These are phyloP conservation scores for Apiospora kogelbergensis DNA, from an alignment of 2,329 filamentous ascomycete species.

Conservation along the genomic window DNA sequence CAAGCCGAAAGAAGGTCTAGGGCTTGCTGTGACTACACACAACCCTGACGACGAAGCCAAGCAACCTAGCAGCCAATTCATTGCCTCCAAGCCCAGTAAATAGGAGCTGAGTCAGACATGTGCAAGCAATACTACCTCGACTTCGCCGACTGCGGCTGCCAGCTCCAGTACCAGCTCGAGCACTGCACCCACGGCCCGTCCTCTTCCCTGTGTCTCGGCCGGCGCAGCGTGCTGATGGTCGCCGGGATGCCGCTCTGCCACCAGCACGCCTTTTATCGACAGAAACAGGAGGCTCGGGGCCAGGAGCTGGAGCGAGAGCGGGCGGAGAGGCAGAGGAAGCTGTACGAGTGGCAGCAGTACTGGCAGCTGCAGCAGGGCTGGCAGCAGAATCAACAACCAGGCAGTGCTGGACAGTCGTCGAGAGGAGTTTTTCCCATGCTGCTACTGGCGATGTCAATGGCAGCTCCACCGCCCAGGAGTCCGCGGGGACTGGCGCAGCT, in stretches of 20 bases:
- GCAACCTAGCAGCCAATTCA: neutral
- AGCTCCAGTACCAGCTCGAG: neutral
- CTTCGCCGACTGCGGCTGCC: neutral
- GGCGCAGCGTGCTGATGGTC: neutral
- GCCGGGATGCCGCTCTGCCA: neutral
- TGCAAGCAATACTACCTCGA: neutral
- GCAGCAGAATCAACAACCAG: neutral
- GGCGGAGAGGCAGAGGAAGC: neutral
- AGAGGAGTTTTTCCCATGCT: neutral
- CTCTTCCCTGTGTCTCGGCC: neutral
- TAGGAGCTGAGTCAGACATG: neutral
- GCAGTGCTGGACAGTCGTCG: neutral
- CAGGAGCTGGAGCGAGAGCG: no score
- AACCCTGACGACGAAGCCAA: neutral
- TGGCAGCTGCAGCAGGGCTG: neutral
- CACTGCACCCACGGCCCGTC: neutral
- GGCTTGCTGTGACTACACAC: no score
- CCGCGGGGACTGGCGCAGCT: no score
- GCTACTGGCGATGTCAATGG: neutral
- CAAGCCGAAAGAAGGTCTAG: no score
- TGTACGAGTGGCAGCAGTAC: neutral
- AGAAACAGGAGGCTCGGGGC: neutral
- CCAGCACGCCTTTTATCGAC: neutral
- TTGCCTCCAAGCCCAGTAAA: neutral
- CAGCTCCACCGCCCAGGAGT: no score